Base-by-base conservation (phyloP, 1,284 basidiomycete genomes). In the Bondarzewia mesenterica region DNA sequence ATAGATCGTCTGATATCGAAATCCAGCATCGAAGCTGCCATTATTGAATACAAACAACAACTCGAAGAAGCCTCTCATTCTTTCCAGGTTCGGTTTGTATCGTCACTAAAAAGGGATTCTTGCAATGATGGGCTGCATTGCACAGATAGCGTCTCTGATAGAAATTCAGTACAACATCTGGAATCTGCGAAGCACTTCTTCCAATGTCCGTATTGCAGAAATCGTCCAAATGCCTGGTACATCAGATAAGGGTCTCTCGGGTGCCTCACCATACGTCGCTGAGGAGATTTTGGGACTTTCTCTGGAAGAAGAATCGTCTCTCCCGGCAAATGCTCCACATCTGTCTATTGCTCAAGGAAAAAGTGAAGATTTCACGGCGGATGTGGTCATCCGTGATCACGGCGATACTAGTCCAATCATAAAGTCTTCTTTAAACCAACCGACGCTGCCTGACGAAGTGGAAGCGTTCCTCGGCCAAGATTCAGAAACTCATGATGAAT, bases 161-260 rank as follows among this genome's bases (percentile, higher is more conserved):
- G 70, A 75, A 47, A 69, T 77, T n/a, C 74, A 77, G 52, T 66
- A 71, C 49, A 63, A 68, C 12, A 58, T 75, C 21, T 60, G 62
- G 18, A 10, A 54, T 55, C 8, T 40, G 41, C 18, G 21, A 6
- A 25, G 21, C 38, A 18, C 12, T 18, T 16, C 20, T 10, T 40
- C 38, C 10, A n/a, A 35, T 41, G 15, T 4, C 14, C 15, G 12
- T 26, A 43, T 22, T 12, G 15, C 21, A 16, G 7, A 16, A 25
- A 43, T 5, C 8, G 21, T n/a, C n/a, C n/a, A n/a, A n/a, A n/a
- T n/a, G n/a, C n/a, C 16, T n/a, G 25, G 21, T 26, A 12, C 26
- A 29, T 25, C 42, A 26, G 15, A 16, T 43, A 16, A 25, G 22
- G 1, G n/a, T 43, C n/a, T n/a, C 22, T 25, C n/a, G n/a, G 5